Evolutionary conservation across 495 filamentous ascomycete genomes (phyloP).

Genomic region (Penicillium goetzii): DNA sequence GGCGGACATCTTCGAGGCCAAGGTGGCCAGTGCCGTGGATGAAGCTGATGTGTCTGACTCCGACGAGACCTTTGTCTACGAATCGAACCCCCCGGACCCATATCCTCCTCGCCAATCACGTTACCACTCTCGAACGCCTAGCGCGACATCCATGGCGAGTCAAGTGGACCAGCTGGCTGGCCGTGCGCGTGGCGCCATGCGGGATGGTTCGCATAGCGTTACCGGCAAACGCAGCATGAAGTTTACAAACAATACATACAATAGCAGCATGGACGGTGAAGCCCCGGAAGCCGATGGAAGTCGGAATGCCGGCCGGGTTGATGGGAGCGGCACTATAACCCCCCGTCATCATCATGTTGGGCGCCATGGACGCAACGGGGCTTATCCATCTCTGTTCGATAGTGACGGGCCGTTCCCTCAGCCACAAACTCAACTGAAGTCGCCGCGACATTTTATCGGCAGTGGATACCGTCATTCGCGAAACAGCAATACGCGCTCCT

Average conservation of each 20-base stretch:
- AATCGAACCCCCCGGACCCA: slow-evolving; percentile 92
- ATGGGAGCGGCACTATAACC: slow-evolving; percentile 66
- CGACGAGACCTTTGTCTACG: slow-evolving; percentile 98
- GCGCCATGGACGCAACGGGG: slow-evolving; percentile 68
- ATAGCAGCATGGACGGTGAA: slow-evolving; percentile 61
- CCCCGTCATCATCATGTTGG: slow-evolving; percentile 76
- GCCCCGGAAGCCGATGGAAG: slow-evolving; percentile 66
- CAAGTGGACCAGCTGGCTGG: slow-evolving; percentile 71
- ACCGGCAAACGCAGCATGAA: slow-evolving; percentile 95
- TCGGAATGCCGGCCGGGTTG: slow-evolving; percentile 56
- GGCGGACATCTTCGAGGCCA: slow-evolving; percentile 96
- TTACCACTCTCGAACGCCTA: slow-evolving; percentile 94
- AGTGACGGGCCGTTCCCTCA: slow-evolving; percentile 71
- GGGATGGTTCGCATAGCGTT: slow-evolving; percentile 67
- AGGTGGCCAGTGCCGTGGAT: slow-evolving; percentile 92
- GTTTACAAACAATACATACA: slow-evolving; percentile 84
- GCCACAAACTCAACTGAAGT: slow-evolving; percentile 54
- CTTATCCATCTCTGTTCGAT: slow-evolving; percentile 74
- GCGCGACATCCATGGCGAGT: slow-evolving; percentile 87
- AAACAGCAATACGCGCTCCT: slow-evolving; percentile 38
- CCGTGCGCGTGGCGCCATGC: slow-evolving; percentile 62
- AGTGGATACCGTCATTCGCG: slow-evolving; percentile 41
- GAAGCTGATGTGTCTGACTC: slow-evolving; percentile 93
- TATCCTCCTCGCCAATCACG: slow-evolving; percentile 71
- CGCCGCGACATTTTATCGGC: slow-evolving; percentile 61